phyloP scores from a whole-genome alignment of 2,329 filamentous ascomycete species.

The Neofusicoccum laricinum region DNA sequence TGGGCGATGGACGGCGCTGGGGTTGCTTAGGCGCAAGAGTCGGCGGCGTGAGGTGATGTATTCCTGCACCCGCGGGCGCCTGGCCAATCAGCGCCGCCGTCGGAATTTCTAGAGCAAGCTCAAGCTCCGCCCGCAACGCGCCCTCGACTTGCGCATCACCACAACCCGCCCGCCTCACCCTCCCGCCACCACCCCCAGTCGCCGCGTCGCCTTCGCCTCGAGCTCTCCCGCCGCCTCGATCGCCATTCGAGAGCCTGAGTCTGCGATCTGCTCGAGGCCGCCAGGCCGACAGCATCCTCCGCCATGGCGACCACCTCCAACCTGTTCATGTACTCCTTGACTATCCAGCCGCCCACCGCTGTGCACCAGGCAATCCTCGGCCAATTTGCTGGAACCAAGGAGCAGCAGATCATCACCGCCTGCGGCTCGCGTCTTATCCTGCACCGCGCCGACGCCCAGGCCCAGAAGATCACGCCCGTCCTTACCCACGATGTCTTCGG shows the following conservation, averaged over 20 bases:
- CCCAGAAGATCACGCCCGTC: conserved; percentile 81
- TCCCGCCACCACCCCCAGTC: not conserved
- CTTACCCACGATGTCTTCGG: conserved; percentile 94
- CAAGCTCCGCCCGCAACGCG: conserved; percentile 10
- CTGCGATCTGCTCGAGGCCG: conserved; percentile 18
- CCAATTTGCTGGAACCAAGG: conserved; percentile 93
- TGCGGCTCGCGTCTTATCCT: conserved; percentile 88
- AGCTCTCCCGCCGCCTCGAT: not conserved
- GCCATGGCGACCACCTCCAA: conserved; percentile 95
- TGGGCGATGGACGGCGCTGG: not conserved
- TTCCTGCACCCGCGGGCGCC: not conserved
- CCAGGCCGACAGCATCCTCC: conserved; percentile 31
- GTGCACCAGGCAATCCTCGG: conserved; percentile 89
- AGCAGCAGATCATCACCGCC: conserved; percentile 94
- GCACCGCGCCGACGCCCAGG: conserved; percentile 77
- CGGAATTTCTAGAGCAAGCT: conserved; percentile 7
- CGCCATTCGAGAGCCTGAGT: not conserved
- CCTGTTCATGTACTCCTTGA: conserved; percentile 98
- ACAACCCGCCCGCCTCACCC: not conserved
- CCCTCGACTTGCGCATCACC: not conserved
- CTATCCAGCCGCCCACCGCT: conserved; percentile 86
- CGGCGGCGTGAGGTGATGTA: conserved; percentile 13
- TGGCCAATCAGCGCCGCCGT: conserved; percentile 6
- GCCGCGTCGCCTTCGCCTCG: not conserved
- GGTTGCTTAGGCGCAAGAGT: not conserved